phyloP scores from a whole-genome alignment of 2,329 filamentous ascomycete genomes.

The Davidsoniella neocaledoniae region DNA sequence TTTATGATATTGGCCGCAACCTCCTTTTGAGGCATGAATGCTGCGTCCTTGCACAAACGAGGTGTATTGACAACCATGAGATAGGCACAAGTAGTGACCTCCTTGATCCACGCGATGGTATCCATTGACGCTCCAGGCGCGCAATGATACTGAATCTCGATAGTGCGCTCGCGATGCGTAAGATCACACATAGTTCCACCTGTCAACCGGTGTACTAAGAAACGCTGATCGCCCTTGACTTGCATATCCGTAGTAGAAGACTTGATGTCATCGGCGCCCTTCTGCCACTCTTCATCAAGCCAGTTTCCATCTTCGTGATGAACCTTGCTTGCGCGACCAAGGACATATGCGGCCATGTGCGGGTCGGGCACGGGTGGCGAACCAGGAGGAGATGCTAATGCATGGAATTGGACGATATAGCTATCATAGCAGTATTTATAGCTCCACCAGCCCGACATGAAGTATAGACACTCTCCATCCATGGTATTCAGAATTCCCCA shows the following conservation, averaged over 20 bases:
- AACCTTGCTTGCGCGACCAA: constrained; percentile 36
- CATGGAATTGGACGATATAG: constrained; percentile 81
- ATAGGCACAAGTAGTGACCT: constrained; percentile 79
- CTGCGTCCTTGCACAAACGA: constrained; percentile 70
- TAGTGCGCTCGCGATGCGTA: constrained; percentile 62
- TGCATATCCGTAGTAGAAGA: constrained; percentile 39
- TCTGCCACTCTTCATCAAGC: constrained; percentile 18
- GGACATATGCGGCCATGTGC: constrained; percentile 55
- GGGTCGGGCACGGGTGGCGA: constrained; percentile 65
- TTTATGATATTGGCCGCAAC: constrained; percentile 60
- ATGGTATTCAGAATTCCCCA: constrained; percentile 67
- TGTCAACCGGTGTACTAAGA: constrained; percentile 66
- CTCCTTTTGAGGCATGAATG: constrained; percentile 67
- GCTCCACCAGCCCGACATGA: constrained; percentile 80
- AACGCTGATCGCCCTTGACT: constrained; percentile 67
- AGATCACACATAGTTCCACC: constrained; percentile 75
- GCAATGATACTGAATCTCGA: constrained; percentile 72
- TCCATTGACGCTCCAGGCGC: constrained; percentile 56
- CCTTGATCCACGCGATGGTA: constrained; percentile 83
- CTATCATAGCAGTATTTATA: constrained; percentile 88
- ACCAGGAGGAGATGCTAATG: constrained; percentile 48
- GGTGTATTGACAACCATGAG: constrained; percentile 87
- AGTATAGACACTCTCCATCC: constrained; percentile 67
- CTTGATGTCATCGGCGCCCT: constrained; percentile 8
- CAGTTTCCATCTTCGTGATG: constrained; percentile 16